Conservation (phyloP, 1,139 yeast species). For the Sugiyamaella paludigena region DNA sequence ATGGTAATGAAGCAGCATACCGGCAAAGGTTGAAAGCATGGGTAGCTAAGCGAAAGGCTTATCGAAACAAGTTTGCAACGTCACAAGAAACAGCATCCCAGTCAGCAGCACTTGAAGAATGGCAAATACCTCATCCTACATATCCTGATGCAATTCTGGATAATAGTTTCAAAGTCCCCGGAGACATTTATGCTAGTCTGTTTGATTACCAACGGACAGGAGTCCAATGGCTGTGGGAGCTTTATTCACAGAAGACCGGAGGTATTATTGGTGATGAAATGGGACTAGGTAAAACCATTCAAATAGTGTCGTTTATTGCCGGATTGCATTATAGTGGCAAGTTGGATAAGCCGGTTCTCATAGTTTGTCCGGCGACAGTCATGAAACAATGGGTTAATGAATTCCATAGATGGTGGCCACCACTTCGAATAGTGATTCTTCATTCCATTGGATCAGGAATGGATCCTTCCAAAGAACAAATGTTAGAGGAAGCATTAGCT, state of each 20-base stretch:
- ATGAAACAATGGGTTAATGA: constrained; percentile 95
- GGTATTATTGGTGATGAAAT: constrained; percentile 97
- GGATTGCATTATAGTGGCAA: constrained; percentile 81
- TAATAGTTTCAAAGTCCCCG: constrained; percentile 72
- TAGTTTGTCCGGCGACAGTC: constrained; percentile 97
- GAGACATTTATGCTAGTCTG: constrained; percentile 81
- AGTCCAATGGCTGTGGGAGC: constrained; percentile 69
- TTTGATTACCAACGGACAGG: constrained; percentile 95
- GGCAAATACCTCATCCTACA: constrained; percentile 74
- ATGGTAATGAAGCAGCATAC: constrained; percentile 70
- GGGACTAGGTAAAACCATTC: constrained; percentile 97
- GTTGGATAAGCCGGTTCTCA: constrained; percentile 70
- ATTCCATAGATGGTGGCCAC: constrained; percentile 98
- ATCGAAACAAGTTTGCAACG: constrained; percentile 22
- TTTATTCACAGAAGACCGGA: constrained; percentile 82
- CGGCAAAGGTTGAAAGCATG: constrained; percentile 59
- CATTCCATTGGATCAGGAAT: constrained; percentile 94
- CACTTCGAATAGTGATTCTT: constrained; percentile 76
- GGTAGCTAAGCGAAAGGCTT: constrained; percentile 44
- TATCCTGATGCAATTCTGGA: constrained; percentile 72
- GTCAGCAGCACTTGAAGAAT: constrained; percentile 48
- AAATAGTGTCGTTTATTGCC: constrained; percentile 83
- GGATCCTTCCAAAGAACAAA: constrained; percentile 52
- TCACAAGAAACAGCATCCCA: constrained; percentile 22
- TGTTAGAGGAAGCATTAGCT: constrained; percentile 50